Evolutionary conservation across 2,329 filamentous ascomycete species (phyloP).

Genomic region (Gremmenia infestans): DNA sequence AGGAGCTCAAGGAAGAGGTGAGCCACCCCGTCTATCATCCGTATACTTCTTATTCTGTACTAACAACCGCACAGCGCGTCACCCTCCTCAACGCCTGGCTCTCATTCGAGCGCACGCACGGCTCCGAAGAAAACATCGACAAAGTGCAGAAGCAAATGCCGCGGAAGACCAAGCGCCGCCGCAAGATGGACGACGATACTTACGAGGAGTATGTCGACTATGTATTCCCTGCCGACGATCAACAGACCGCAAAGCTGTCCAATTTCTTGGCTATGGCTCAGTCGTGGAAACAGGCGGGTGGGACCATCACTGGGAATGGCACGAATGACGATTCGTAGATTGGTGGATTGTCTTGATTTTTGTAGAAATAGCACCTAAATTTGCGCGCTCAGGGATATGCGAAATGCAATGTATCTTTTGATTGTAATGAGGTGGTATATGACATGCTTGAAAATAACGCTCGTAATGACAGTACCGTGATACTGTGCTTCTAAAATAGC

Average conservation of each 20-base stretch:
- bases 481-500: conserved; percentile 32
- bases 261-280: conserved; percentile 81
- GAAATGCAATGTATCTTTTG: not conserved
- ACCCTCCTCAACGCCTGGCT: conserved; percentile 88
- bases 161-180: conserved; percentile 83
- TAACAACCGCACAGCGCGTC: conserved; percentile 56
- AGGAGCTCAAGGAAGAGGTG: conserved; percentile 83
- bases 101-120: conserved; percentile 84
- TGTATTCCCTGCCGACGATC: conserved; percentile 92
- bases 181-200: conserved; percentile 84
- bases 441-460: not conserved
- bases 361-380: not conserved
- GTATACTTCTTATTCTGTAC: conserved; percentile 8
- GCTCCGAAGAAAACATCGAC: conserved; percentile 67
- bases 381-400: not conserved
- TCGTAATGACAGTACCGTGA: not conserved
- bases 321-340: conserved; percentile 10
- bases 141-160: conserved; percentile 93
- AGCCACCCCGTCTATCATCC: not conserved
- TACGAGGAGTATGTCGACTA: conserved; percentile 98
- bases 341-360: not conserved
- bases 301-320: conserved; percentile 22
- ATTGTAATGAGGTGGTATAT: not conserved
- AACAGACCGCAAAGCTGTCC: conserved; percentile 76
- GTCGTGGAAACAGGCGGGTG: conserved; percentile 51